Base-by-base conservation (phyloP, 768 basidiomycete genomes). In the Amanita rubescens region DNA sequence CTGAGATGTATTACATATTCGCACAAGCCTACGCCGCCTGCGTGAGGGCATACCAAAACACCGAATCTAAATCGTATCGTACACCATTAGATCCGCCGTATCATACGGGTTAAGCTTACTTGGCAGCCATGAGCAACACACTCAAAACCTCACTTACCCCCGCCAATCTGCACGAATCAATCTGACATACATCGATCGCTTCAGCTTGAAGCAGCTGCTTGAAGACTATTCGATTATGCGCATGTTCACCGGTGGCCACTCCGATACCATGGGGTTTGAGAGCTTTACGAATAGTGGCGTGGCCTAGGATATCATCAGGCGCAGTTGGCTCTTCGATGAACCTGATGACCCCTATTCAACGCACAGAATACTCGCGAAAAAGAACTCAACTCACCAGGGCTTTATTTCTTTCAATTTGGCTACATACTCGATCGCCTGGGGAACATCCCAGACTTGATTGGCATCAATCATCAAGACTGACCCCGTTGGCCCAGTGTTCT, bases 401-500 rank as follows among this genome's bases (percentile, higher is more conserved):
- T 85, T 90, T 67, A 93, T 81, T 49, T 80, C 78, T 60, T 80
- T 77, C 34, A 97, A 76, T 50, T 82, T 77, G 60, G 81, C 82
- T 56, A 94, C 90, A 67, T 95, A 95, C 25, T 94, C 89, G 60
- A 96, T 88, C 6, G 95, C 94, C 66, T 94, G 81, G 25, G 84
- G 75, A 14, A 98, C 95, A 60, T 95, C 94, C 90, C 90, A 94
- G 5, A 94, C 87, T 69, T 96, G 94, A 69, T 98, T 98, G 35
- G 94, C 89, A 68, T 97, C 94, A 57, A 97, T 90, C 94, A 97
- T 97, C 43, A 97, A 74, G 42, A 97, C 94, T 30, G 87, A 82
- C 4, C 95, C 94, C 0, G 93, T 93, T 9, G 92, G 92, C 5
- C 94, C 92, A 3, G 94, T 92, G 58, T 96, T 96, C 78, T 96